phyloP scores from a whole-genome alignment of 257 asterid genomes.

The Solanum tarijense region DNA sequence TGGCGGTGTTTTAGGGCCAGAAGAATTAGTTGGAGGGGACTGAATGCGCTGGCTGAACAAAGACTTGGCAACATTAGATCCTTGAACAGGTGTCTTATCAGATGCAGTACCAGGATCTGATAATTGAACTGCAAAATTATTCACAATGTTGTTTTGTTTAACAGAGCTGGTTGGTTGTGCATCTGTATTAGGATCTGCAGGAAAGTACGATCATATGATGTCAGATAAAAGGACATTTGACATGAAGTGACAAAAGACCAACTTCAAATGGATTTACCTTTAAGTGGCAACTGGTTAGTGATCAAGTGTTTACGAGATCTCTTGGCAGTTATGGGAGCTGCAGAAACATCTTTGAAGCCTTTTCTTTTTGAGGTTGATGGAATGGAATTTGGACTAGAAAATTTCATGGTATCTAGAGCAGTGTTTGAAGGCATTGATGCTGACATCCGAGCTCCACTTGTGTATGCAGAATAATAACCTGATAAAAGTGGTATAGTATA shows the following conservation, averaged over 20 bases:
- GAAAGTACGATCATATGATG: background rate
- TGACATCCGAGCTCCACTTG: conserved; percentile 34
- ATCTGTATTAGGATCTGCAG: conserved; percentile 23
- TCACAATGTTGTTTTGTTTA: conserved; percentile 14
- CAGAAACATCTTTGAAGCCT: conserved; percentile 26
- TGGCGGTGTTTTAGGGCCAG: conserved; percentile 81
- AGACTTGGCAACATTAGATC: conserved; percentile 64
- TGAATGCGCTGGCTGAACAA: conserved; percentile 59
- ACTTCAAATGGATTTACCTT: conserved; percentile 29
- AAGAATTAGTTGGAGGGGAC: conserved; percentile 43
- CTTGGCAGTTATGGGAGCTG: conserved; percentile 27
- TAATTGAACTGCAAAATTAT: conserved; percentile 16
- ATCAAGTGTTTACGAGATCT: conserved; percentile 37
- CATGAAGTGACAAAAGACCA: background rate
- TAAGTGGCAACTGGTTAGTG: conserved; percentile 15
- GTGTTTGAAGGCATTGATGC: conserved; percentile 17
- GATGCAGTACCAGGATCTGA: conserved; percentile 9
- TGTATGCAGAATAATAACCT: conserved; percentile 42
- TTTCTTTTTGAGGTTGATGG: conserved; percentile 42
- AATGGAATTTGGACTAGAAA: conserved; percentile 33
- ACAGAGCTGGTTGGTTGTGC: conserved; percentile 21
- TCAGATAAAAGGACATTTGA: background rate
- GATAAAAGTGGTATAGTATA: background rate
- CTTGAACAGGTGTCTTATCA: conserved; percentile 32
- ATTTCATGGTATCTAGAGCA: conserved; percentile 14